A percentile compares a stretch with the other conserved stretches of the same genome.
Conservation (phyloP, 1,284 basidiomycete species). For the Tranzscheliella williamsii region DNA sequence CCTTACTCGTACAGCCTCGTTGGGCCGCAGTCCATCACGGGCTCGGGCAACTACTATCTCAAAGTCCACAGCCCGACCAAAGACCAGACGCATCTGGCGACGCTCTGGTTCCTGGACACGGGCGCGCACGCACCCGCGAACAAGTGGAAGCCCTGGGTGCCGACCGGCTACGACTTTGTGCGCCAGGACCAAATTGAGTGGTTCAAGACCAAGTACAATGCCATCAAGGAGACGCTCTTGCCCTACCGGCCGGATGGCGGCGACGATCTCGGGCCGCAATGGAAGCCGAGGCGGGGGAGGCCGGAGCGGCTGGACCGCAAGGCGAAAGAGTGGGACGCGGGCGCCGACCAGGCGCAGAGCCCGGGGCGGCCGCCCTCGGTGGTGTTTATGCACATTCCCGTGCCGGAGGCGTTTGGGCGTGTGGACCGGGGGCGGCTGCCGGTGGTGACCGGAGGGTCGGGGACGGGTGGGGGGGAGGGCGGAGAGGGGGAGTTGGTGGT, state of each 20-base stretch:
- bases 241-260: slow-evolving; percentile 46
- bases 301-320: background rate
- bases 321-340: slow-evolving; percentile 16
- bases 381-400: slow-evolving; percentile 58
- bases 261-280: slow-evolving; percentile 22
- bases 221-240: slow-evolving; percentile 9
- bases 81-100: slow-evolving; percentile 76
- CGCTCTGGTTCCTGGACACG: slow-evolving; percentile 90
- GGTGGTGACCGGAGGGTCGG: background rate
- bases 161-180: slow-evolving; percentile 47
- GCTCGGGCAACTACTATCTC: slow-evolving; percentile 12
- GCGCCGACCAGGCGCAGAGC: slow-evolving; percentile 7
- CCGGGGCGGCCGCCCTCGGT: slow-evolving; percentile 43
- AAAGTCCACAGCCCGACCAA: slow-evolving; percentile 18
- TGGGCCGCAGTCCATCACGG: slow-evolving; percentile 75
- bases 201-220: slow-evolving; percentile 25
- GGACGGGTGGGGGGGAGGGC: slow-evolving; percentile 7
- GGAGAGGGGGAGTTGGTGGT: slow-evolving; percentile 8
- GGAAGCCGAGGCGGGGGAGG: background rate
- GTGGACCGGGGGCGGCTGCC: slow-evolving; percentile 1
- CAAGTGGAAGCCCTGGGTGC: slow-evolving; percentile 35
- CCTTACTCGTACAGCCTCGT: slow-evolving; percentile 80
- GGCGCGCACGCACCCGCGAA: slow-evolving; percentile 64
- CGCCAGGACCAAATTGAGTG: slow-evolving; percentile 52
- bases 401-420: slow-evolving; percentile 51